Conservation (phyloP, 2,329 filamentous ascomycete species). For the Septoria linicola region DNA sequence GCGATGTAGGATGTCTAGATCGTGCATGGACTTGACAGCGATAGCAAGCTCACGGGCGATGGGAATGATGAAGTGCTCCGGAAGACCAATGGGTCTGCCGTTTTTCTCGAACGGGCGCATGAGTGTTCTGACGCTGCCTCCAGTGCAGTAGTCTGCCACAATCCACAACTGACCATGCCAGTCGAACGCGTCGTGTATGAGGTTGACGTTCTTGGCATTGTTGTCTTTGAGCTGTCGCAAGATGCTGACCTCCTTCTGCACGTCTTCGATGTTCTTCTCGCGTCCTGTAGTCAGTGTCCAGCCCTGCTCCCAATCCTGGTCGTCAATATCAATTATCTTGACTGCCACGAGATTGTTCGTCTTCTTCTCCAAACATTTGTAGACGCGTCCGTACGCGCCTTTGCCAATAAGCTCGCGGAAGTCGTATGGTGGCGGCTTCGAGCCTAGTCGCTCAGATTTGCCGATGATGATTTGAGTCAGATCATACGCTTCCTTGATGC, state of each 20-base stretch:
- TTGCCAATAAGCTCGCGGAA: slow-evolving; percentile 73
- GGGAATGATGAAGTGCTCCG: slow-evolving; percentile 62
- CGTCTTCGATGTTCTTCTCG: slow-evolving; percentile 58
- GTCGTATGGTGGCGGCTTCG: slow-evolving; percentile 64
- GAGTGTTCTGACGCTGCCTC: slow-evolving; percentile 71
- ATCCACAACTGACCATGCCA: slow-evolving; percentile 83
- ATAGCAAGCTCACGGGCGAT: slow-evolving; percentile 64
- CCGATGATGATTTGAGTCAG: slow-evolving; percentile 66
- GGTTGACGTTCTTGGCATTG: slow-evolving; percentile 76
- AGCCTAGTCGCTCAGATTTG: slow-evolving; percentile 59
- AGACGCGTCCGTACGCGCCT: slow-evolving; percentile 71
- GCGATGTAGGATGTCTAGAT: slow-evolving; percentile 65
- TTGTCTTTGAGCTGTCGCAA: slow-evolving; percentile 71
- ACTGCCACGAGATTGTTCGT: slow-evolving; percentile 63
- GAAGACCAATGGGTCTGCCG: slow-evolving; percentile 42
- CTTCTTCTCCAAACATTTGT: slow-evolving; percentile 56
- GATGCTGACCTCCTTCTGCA: slow-evolving; percentile 63
- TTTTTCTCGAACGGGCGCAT: slow-evolving; percentile 45
- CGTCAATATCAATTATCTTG: slow-evolving; percentile 83
- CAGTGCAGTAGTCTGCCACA: slow-evolving; percentile 81
- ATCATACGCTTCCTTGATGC: slow-evolving; percentile 65
- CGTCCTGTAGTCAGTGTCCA: slow-evolving; percentile 52
- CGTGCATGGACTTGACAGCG: slow-evolving; percentile 60
- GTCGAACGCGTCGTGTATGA: slow-evolving; percentile 74
- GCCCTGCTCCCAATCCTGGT: slow-evolving; percentile 57